A percentile compares a stretch with the other conserved stretches of the same genome.
Conservation (phyloP, 129 eudicot genomes). For the Artemisia annua region DNA sequence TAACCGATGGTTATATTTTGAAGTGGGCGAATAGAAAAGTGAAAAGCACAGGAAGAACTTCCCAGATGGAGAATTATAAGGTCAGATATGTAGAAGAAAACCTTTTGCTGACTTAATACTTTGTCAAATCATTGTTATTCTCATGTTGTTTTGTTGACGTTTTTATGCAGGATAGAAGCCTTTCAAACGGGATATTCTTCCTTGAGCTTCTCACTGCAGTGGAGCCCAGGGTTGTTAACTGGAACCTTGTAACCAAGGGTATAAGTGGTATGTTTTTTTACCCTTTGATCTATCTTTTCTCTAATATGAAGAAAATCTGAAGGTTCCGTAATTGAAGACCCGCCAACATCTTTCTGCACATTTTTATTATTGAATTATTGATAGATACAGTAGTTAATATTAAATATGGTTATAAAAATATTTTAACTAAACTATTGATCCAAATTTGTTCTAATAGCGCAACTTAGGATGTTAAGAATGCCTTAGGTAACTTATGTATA, state of each 20-base stretch:
- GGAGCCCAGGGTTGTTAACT: constrained; percentile 93
- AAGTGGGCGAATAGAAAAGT: constrained; percentile 91
- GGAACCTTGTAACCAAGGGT: constrained; percentile 97
- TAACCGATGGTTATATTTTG: constrained; percentile 72
- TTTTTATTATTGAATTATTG: too few species aligned
- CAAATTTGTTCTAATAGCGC: too few species aligned
- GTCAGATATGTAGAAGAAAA: constrained; percentile 27
- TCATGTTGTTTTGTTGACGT: constrained; percentile 9
- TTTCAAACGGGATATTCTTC: constrained; percentile 85
- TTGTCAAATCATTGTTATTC: background rate
- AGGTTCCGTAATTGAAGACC: background rate
- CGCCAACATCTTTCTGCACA: too few species aligned
- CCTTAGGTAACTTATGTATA: too few species aligned
- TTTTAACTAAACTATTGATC: too few species aligned
- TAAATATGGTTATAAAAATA: too few species aligned
- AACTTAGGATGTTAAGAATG: too few species aligned
- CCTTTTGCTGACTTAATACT: background rate
- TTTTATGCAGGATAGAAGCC: constrained; percentile 65
- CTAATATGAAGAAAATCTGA: too few species aligned
- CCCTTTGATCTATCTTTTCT: background rate
- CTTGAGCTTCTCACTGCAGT: constrained; percentile 92
- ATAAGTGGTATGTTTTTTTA: constrained; percentile 58
- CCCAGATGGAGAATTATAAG: constrained; percentile 82
- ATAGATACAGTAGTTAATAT: too few species aligned
- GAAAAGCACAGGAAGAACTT: constrained; percentile 66